Base-by-base conservation (phyloP, 257 asterid species). In the Paraleonurus japonicus region DNA sequence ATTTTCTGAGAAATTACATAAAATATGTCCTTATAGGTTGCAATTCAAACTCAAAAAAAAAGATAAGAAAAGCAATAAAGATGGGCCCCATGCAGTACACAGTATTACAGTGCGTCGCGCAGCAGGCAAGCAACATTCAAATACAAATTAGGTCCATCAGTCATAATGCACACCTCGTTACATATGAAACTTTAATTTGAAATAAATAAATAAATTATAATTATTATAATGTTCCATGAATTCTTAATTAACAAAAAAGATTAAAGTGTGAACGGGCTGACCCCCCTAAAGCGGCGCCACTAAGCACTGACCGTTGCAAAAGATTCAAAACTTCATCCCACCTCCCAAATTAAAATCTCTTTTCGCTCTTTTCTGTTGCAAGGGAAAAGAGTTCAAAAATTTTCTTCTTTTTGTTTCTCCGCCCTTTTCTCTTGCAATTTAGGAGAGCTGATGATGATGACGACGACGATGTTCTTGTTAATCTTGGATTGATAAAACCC, bases 211-310 rank as follows among this genome's bases (percentile, higher is more conserved):
- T 0, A 24, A 15, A 16, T 6, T 48, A 47, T 26, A 16, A 35
- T 35, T 17, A 64, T 26, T 13, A 30, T 51, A 53, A 19, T 7
- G 26, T 15, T 37, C 10, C 19, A 53, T 7, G 19, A 33, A 8
- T 24, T 7, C 35, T 2, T 23, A 26, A 8, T 64, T 51, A 17
- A 15, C 33, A 48, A 20, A 22, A 20, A 54, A 20, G 43, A 54
- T 61, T n/a, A 11, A 30, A 47, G 26, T n/a, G 32, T 32, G 53
- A 47, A 13, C 30, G 28, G 72, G 30, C 23, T 19, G 26, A 53
- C 63, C 47, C 19, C n/a, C 51, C 47, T 50, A 65, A 81, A 80
- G 75, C 66, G 72, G 87, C 84, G 93, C 86, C 89, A 78, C 75
- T 37, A 78, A 76, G 67, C 71, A 81, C 76, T 64, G 69, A 71